Conservation (phyloP, 345 rosid species). For the Populus deltoides region DNA sequence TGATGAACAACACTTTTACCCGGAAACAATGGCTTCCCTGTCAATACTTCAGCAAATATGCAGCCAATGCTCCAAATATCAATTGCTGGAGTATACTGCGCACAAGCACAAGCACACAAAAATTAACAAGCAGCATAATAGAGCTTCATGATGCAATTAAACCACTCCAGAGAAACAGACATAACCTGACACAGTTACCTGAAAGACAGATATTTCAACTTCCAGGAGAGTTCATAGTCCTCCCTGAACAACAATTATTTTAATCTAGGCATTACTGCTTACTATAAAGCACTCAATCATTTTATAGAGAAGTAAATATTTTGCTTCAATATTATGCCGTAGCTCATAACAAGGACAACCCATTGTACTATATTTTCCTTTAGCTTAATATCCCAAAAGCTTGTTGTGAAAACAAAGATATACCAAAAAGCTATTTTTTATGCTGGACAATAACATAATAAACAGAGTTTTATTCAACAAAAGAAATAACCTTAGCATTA, state of each 20-base stretch:
- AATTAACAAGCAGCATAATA: conserved; percentile 18
- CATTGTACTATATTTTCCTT: not conserved
- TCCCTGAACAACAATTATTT: conserved; percentile 99
- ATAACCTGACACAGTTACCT: conserved; percentile 79
- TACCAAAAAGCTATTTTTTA: not conserved
- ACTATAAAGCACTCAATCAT: conserved; percentile 48
- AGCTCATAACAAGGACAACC: conserved; percentile 5
- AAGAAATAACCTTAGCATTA: not conserved
- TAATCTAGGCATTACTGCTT: conserved; percentile 80
- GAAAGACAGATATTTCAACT: conserved; percentile 88
- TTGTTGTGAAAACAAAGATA: not conserved
- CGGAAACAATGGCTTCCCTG: conserved; percentile 96
- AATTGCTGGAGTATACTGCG: conserved; percentile 99
- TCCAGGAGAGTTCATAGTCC: conserved; percentile 99
- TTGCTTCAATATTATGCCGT: conserved; percentile 17
- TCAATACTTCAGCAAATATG: conserved; percentile 95
- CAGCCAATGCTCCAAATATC: conserved; percentile 98
- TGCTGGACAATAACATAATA: not conserved
- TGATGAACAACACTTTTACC: conserved; percentile 98
- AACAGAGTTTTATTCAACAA: not conserved
- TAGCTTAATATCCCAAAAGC: not conserved
- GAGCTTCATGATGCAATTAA: conserved; percentile 18
- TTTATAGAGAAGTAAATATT: conserved; percentile 29
- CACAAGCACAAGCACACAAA: conserved; percentile 19
- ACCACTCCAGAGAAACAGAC: conserved; percentile 30